Evolutionary conservation across 768 basidiomycete species (phyloP).

Genomic region (Macrolepiota albuminosa): DNA sequence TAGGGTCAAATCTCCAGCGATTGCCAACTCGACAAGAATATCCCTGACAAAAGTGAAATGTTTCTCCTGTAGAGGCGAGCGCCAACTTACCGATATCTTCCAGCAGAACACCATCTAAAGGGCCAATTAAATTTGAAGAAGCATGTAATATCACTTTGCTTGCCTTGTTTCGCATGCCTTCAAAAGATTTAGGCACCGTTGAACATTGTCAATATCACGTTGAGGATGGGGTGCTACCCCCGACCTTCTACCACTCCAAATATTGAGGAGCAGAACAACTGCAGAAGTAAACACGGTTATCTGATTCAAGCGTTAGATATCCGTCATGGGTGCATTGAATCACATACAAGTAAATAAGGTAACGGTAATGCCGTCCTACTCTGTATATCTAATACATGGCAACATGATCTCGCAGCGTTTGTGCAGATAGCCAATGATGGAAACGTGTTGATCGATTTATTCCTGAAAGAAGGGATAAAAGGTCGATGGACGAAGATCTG

Average conservation of each 20-base stretch:
- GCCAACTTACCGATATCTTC: conserved; percentile 30
- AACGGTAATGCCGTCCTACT: conserved; percentile 31
- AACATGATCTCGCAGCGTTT: conserved; percentile 77
- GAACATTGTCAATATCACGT: conserved; percentile 55
- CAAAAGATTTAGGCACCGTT: conserved; percentile 54
- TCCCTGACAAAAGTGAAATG: conserved; percentile 21
- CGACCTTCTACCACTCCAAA: conserved; percentile 55
- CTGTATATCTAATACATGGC: conserved; percentile 60
- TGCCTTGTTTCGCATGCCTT: conserved; percentile 35
- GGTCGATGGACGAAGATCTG: conserved; percentile 78
- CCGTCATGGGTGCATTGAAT: neutral
- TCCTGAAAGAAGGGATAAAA: conserved; percentile 65
- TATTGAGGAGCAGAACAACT: conserved; percentile 58
- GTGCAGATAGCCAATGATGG: conserved; percentile 78
- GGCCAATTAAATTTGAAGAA: neutral
- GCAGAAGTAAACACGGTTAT: conserved; percentile 34
- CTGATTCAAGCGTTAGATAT: conserved; percentile 17
- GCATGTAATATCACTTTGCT: conserved; percentile 1
- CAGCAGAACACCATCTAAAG: conserved; percentile 37
- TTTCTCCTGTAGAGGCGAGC: neutral
- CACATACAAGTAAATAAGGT: conserved; percentile 32
- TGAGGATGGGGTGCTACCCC: conserved; percentile 40
- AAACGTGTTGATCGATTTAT: conserved; percentile 34
- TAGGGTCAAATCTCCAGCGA: conserved; percentile 27
- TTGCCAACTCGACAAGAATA: conserved; percentile 31